phyloP scores from a whole-genome alignment of 345 rosid genomes.

The Aethionema arabicum region DNA sequence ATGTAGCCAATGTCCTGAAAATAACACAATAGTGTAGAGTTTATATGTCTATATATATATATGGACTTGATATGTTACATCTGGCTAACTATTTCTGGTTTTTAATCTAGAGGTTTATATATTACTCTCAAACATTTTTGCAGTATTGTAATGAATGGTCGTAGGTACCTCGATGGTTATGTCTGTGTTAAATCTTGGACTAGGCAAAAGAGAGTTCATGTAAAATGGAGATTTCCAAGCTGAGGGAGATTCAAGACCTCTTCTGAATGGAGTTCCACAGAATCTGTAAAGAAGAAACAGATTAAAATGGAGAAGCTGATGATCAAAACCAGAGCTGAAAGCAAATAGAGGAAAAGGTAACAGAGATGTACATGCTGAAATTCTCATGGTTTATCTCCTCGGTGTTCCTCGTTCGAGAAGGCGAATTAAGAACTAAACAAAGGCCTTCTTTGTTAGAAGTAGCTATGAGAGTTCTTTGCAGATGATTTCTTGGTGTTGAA shows the following conservation, averaged over 20 bases:
- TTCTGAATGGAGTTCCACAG: slow-evolving; percentile 80
- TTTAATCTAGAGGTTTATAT: not conserved
- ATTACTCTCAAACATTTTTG: not conserved
- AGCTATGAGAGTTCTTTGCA: slow-evolving; percentile 42
- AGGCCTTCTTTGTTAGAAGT: slow-evolving; percentile 50
- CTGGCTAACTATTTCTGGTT: not conserved
- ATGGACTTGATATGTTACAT: not conserved
- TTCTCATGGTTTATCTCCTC: slow-evolving; percentile 62
- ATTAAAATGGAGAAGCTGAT: slow-evolving; percentile 10
- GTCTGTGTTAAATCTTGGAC: slow-evolving; percentile 80
- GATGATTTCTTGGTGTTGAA: slow-evolving; percentile 56
- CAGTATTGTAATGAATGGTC: not conserved
- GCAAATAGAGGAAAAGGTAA: slow-evolving; percentile 9
- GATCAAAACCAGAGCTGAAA: slow-evolving; percentile 5
- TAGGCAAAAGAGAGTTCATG: slow-evolving; percentile 71
- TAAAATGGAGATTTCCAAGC: slow-evolving; percentile 99
- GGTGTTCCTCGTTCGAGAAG: slow-evolving; percentile 48
- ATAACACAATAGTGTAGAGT: not conserved
- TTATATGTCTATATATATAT: not conserved
- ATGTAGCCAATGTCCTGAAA: slow-evolving; percentile 87
- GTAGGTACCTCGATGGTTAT: slow-evolving; percentile 77
- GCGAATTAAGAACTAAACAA: slow-evolving; percentile 49
- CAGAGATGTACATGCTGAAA: slow-evolving; percentile 56
- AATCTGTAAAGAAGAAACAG: slow-evolving; percentile 48
- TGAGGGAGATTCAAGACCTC: slow-evolving; percentile 90